Evolutionary conservation across 129 eudicot species (phyloP), one percentile per base, ranked within the genome.

Genomic region (Artemisia argyi): DNA sequence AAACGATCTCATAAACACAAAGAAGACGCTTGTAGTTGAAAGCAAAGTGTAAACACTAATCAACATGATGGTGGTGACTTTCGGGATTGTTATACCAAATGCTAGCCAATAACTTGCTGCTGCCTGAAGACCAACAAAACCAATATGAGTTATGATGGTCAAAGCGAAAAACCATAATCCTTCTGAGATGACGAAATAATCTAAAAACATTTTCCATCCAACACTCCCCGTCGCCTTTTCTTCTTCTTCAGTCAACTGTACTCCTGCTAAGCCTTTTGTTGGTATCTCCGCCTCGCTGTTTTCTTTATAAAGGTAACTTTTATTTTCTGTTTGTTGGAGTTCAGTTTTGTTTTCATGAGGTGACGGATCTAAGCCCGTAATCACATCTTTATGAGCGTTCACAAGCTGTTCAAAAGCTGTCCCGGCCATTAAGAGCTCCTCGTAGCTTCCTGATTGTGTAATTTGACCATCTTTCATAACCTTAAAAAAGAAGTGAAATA

Each of bases 61-160:
- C 54, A 85, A 75, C 58, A 79, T 71, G 58, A 76, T 46, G 61
- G 75, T 74, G 72, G 76, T 89, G 15, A 75, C 58, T 65, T 74
- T 68, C 24, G 91, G 82, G 46, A 77, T 73, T 65, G 73, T 87
- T 62, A 83, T 59, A 3, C 85, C 84, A 68, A 79, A 67, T 62
- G 89, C 91, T 19, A 89, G 79, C 91, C 96, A 89, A 67, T 78
- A 89, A 78, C 85, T 83, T 58, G 96, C 86, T 44, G 87, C 82
- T 67, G 96, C 86, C 61, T 89, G 96, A 67, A 83, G 73, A 71
- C 46, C 80, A 19, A 85, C 80, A 69, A 86, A 89, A 54, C 84
- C 75, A 28, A 47, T 14, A 54, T 83, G 85, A 35, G 76, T 32
- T 17, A 79, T 1, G 11, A 80, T 47, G 60, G 73, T 71, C 1